These are phyloP conservation scores for Talaromyces albobiverticillius DNA, from an alignment of 2,329 filamentous ascomycete species.

Conservation along the genomic window DNA sequence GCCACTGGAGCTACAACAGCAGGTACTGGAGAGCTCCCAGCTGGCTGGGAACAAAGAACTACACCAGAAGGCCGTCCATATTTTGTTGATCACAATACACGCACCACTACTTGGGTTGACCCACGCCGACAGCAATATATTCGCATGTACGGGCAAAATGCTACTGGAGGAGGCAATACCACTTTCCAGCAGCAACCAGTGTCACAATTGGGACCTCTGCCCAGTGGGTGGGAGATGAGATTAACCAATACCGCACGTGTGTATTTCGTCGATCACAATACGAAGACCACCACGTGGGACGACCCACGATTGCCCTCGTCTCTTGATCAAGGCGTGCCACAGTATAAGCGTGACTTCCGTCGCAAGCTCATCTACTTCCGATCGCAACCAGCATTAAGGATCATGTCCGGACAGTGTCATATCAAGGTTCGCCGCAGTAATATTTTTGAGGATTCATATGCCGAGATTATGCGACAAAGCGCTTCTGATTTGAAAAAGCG, in stretches of 20 bases:
- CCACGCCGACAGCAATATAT: conserved; percentile 97
- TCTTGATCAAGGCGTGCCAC: conserved; percentile 94
- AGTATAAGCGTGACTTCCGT: conserved; percentile 99
- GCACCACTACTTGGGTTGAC: conserved; percentile 98
- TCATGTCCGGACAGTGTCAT: conserved; percentile 93
- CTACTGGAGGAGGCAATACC: conserved; percentile 64
- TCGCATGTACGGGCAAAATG: conserved; percentile 92
- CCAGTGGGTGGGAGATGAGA: conserved; percentile 99
- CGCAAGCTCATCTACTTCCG: conserved; percentile 99
- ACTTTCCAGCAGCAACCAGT: conserved; percentile 96
- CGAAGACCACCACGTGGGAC: conserved; percentile 99
- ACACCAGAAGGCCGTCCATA: conserved; percentile 94
- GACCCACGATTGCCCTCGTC: conserved; percentile 93
- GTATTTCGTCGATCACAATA: conserved; percentile 99
- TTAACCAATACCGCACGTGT: conserved; percentile 96
- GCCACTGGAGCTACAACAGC: conserved; percentile 92
- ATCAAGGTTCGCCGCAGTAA: conserved; percentile 95
- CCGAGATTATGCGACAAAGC: conserved; percentile 95
- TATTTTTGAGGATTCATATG: conserved; percentile 98
- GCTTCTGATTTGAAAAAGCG: conserved; percentile 96
- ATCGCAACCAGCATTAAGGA: conserved; percentile 92
- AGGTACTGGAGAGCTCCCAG: conserved; percentile 88
- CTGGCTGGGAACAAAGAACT: conserved; percentile 93
- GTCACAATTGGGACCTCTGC: conserved; percentile 89
- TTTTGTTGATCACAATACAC: conserved; percentile 97